phyloP scores from a whole-genome alignment of 2,329 filamentous ascomycete genomes.

The Exophiala spinifera region DNA sequence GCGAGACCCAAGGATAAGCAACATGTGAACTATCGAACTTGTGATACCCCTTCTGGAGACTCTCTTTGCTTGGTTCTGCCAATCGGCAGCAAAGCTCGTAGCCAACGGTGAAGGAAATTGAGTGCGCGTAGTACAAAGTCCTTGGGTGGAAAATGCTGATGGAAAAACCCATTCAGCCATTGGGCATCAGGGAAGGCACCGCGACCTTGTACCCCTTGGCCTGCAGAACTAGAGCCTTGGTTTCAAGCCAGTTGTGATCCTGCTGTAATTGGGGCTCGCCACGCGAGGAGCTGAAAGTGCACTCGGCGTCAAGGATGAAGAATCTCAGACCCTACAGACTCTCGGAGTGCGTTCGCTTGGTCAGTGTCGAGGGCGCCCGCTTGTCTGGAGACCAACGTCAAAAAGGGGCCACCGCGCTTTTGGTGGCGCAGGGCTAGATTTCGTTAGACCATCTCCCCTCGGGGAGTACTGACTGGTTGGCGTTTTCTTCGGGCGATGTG shows the following conservation, averaged over 20 bases:
- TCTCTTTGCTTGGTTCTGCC: background rate
- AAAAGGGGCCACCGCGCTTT: no score
- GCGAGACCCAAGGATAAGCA: background rate
- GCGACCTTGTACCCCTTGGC: slow-evolving; percentile 1
- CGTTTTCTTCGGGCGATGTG: no score
- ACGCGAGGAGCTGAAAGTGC: background rate
- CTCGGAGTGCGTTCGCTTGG: no score
- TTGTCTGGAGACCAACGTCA: no score
- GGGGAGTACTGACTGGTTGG: no score
- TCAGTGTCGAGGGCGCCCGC: no score
- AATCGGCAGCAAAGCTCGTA: background rate
- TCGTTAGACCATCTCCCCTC: no score
- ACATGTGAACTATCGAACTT: background rate
- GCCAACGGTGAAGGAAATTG: background rate
- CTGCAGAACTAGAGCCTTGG: slow-evolving; percentile 7
- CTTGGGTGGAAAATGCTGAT: background rate
- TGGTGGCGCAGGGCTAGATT: no score
- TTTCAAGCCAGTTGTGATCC: background rate
- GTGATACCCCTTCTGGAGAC: background rate
- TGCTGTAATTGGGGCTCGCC: background rate
- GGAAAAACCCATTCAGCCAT: background rate
- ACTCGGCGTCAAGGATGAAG: background rate
- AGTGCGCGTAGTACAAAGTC: background rate
- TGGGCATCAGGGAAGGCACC: background rate
- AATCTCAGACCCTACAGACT: no score